phyloP scores from a whole-genome alignment of 116 monocot species.

The Dioscorea cayenensis region DNA sequence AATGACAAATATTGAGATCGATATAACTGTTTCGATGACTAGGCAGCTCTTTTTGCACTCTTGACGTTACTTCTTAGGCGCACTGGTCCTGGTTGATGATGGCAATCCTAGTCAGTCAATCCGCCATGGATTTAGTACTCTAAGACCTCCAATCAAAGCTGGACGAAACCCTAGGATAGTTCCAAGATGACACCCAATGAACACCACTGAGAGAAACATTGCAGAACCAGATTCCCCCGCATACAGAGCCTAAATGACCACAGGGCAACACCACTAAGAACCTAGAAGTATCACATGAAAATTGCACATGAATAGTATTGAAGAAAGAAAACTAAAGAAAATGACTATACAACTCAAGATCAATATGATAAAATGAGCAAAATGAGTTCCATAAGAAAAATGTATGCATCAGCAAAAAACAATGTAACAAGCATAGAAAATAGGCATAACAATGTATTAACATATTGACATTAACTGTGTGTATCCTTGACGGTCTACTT shows the following conservation, averaged over 20 bases:
- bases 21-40: constrained; percentile 43
- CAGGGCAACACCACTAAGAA: constrained; percentile 83
- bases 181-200: too few relatives aligned
- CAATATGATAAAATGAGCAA: not conserved
- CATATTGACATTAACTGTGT: too few relatives aligned
- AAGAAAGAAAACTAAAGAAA: not conserved
- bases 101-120: constrained; percentile 52
- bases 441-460: too few relatives aligned
- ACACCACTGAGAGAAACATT: too few relatives aligned
- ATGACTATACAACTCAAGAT: not conserved
- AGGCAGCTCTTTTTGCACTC: constrained; percentile 65
- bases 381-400: not conserved
- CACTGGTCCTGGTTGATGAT: constrained; percentile 53
- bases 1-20: not conserved
- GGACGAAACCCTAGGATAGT: not conserved
- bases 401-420: too few relatives aligned
- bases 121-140: constrained; percentile 17
- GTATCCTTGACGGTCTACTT: too few relatives aligned
- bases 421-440: too few relatives aligned
- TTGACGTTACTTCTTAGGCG: constrained; percentile 51
- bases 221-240: not conserved
- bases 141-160: not conserved
- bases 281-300: constrained; percentile 37
- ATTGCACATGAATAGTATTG: not conserved
- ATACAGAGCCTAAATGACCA: constrained; percentile 71